Conservation (phyloP, 2,329 filamentous ascomycete species). For the Pseudogymnoascus sp. region DNA sequence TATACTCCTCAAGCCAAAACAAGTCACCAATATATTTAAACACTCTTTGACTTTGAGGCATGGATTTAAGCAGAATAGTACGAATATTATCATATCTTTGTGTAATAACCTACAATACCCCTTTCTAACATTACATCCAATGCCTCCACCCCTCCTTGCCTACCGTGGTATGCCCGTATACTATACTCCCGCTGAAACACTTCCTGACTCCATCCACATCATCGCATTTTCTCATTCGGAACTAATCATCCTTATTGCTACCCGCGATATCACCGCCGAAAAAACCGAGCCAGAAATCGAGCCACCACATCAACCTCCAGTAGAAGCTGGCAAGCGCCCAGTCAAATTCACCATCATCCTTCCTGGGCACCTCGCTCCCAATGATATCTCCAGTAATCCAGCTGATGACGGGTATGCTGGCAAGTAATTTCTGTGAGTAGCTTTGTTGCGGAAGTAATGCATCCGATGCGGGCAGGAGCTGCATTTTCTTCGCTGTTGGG, state of each 20-base stretch:
- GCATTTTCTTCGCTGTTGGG: conserved; percentile 57
- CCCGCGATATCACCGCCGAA: conserved; percentile 53
- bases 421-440: conserved; percentile 54
- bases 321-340: conserved; percentile 60
- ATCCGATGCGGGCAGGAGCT: conserved; percentile 61
- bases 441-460: conserved; percentile 64
- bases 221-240: not conserved
- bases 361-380: conserved; percentile 66
- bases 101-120: not conserved
- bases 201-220: not conserved
- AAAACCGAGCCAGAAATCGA: conserved; percentile 51
- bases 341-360: conserved; percentile 70
- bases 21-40: no score
- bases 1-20: not conserved
- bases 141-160: not conserved
- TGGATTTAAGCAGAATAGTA: not conserved
- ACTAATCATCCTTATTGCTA: conserved; percentile 52
- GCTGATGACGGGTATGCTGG: conserved; percentile 60
- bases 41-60: not conserved
- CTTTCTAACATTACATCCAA: not conserved
- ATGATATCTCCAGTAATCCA: conserved; percentile 70
- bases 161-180: not conserved
- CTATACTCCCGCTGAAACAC: conserved; percentile 5
- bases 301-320: conserved; percentile 60
- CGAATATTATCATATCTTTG: not conserved